Evolutionary conservation across 1,284 basidiomycete species (phyloP), one percentile per base, ranked within the genome.

Genomic region (Ceraceosorus guamensis): DNA sequence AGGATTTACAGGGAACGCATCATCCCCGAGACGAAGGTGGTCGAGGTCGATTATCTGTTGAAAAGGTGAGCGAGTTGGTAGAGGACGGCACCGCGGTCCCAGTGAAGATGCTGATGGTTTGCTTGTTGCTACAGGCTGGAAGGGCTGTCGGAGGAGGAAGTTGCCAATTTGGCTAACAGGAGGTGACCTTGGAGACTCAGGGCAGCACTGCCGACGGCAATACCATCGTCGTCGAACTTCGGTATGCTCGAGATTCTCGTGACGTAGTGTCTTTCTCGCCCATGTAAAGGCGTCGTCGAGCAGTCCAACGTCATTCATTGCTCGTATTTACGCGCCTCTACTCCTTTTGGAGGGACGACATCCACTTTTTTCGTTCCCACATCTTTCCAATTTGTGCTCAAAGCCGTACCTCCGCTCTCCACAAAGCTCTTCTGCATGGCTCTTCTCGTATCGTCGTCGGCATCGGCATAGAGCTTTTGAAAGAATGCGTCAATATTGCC

Each of bases 21-120:
- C 64, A 98, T 99, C 57, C 95, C 95, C 5, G 77, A 98, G 63
- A 99, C 95, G 5, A 97, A 93, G 78, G 90, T 93, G 71, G 91
- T 99, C 50, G 95, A 99, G 87, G 93, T 93, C 24, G 24, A 24
- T 24, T 24, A 24, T 24, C 24, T 24, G 24, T 24, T 24, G 24
- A 24, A 24, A 24, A 24, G 24, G 24, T 24, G 24, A 24, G 24
- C 24, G 24, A 24, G 24, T 3, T 1, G 24, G 24, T 24, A 3
- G 24, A 24, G 3, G 24, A 24, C 2, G 24, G 24, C 24, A 24
- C 24, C 24, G 24, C 24, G 24, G 24, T 24, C 24, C 24, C 24
- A 24, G 24, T 24, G 24, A 24, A 24, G 24, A 3, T 24, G 24
- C 24, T 24, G 24, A 24, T 24, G 24, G 1, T 24, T 24, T 24